phyloP scores from a whole-genome alignment of 805 yeast species.

The Pichia cabralensis region DNA sequence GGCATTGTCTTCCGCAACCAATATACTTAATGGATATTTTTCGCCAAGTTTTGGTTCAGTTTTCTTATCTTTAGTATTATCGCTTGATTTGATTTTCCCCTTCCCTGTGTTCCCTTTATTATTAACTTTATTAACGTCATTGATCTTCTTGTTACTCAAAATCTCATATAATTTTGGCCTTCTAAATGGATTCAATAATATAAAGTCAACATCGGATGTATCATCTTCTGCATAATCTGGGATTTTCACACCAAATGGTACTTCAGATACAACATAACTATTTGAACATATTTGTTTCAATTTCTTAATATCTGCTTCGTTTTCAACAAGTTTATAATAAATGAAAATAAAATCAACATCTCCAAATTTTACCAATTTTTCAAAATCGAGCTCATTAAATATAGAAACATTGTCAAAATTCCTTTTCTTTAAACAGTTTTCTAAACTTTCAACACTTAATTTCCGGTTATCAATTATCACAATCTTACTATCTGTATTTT shows the following conservation, averaged over 20 bases:
- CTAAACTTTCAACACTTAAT: slow-evolving; percentile 14
- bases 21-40: slow-evolving; percentile 34
- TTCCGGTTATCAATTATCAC: slow-evolving; percentile 26
- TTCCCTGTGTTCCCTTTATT: too few relatives aligned
- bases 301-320: neutral
- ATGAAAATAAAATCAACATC: neutral
- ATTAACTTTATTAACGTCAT: neutral
- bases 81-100: too few relatives aligned
- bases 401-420: too few relatives aligned
- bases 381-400: too few relatives aligned
- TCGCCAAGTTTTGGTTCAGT: slow-evolving; percentile 7
- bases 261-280: neutral
- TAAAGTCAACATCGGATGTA: neutral
- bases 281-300: neutral
- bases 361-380: neutral
- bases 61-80: neutral
- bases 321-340: neutral
- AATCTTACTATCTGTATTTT: slow-evolving; percentile 10
- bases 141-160: slow-evolving; percentile 10
- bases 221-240: slow-evolving; percentile 1
- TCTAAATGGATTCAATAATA: slow-evolving; percentile 16
- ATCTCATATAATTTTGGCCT: slow-evolving; percentile 10
- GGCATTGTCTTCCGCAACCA: slow-evolving; percentile 48
- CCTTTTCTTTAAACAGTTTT: too few relatives aligned
- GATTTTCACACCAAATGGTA: slow-evolving; percentile 5